Evolutionary conservation across 495 filamentous ascomycete genomes (phyloP), one percentile per base, ranked within the genome.

Genomic region (Penicillium waksmanii): DNA sequence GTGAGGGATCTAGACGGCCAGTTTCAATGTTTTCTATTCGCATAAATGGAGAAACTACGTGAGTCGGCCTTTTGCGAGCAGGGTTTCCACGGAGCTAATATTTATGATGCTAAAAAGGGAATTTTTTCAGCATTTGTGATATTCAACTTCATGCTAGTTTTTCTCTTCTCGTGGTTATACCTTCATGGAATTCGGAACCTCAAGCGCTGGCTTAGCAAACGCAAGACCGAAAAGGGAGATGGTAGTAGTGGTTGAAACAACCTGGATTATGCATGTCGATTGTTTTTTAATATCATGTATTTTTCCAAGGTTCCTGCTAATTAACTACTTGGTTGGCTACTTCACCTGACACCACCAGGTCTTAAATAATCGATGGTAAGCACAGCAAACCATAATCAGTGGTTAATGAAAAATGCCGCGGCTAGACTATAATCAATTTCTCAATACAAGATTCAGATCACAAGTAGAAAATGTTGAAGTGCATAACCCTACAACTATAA

Each of bases 21-120:
- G 73, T 21, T 82, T 85, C 64, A 81, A 83, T 54, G 64, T 82
- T 10, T 78, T 63, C 17, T 85, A 84, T 51, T 71, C 63, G 2
- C 66, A 87, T 56, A 85, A 85, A 51, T 90, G 87, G 88, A 74
- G 84, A 34, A 71, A 87, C 65, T 85, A 83, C 57, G 87, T 78
- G 44, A 74, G 85, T 70, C 68, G 10, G 10, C 8, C 9, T 13
- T 48, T n/a, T 19, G 46, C 1, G 18, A 12, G 5, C 17, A n/a
- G 17, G 42, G 17, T 19, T 44, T 44, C 2, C 21, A 47, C 1
- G 0, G 11, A 25, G n/a, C 23, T 48, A 15, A 51, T 12, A 2
- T 52, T 27, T 0, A 23, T 23, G 23, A 23, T 3, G 4, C 13
- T 33, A 40, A 23, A 21, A 3, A 82, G 69, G 82, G 84, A 0